These are phyloP conservation scores for Xylariaceae sp. DNA, from an alignment of 2,329 filamentous ascomycete species.

Conservation along the genomic window DNA sequence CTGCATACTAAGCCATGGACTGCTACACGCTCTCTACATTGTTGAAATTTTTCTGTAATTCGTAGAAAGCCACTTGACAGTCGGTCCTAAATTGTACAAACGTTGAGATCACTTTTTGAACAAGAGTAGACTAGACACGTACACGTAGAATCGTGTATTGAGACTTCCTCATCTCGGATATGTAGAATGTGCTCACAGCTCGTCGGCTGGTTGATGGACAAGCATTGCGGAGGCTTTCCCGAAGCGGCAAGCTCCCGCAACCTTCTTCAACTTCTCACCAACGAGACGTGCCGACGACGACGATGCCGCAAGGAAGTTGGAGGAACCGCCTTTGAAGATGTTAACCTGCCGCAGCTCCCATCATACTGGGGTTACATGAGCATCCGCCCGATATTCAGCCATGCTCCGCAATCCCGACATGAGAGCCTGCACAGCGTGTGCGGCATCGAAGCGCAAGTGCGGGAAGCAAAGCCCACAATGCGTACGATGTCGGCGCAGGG, in stretches of 20 bases:
- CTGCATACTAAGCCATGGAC: too few relatives aligned
- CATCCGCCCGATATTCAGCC: too few relatives aligned
- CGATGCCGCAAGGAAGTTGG: neutral
- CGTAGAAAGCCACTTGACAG: too few relatives aligned
- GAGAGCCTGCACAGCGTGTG: neutral
- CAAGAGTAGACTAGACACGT: too few relatives aligned
- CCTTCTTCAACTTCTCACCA: neutral
- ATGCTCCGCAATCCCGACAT: neutral
- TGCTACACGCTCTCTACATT: too few relatives aligned
- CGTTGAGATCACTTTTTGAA: too few relatives aligned
- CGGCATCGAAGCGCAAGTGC: neutral
- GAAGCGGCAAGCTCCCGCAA: conserved; percentile 5
- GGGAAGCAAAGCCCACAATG: neutral
- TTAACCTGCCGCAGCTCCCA: neutral
- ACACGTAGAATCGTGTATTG: neutral
- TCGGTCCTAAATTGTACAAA: too few relatives aligned
- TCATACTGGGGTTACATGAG: neutral
- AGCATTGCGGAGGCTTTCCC: neutral
- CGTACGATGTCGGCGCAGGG: neutral
- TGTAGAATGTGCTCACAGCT: neutral
- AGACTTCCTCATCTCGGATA: neutral
- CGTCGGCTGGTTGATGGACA: neutral
- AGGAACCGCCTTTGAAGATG: neutral
- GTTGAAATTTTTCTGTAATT: too few relatives aligned
- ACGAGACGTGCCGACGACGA: neutral